Conservation (phyloP, 2,329 filamentous ascomycete genomes). For the Penicillium rolfsii region DNA sequence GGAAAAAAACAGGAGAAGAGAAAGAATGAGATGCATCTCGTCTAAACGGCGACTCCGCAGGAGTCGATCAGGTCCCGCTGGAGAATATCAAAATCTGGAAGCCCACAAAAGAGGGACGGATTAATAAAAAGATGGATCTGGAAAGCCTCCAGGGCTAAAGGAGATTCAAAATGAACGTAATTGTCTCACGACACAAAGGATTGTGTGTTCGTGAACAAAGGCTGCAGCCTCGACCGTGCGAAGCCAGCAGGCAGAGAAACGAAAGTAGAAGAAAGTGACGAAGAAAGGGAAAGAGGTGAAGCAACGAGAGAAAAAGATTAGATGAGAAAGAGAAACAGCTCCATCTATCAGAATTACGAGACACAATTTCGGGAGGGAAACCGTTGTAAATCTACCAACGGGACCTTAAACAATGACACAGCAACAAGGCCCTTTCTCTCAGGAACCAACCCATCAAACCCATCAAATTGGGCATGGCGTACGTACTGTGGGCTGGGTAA, state of each 20-base stretch:
- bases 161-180: not conserved
- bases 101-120: not conserved
- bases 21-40: constrained; percentile 36
- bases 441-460: not conserved
- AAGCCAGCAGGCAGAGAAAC: constrained; percentile 15
- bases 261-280: constrained; percentile 19
- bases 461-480: not conserved
- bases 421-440: not conserved
- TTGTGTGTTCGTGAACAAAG: not conserved
- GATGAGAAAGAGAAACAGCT: constrained; percentile 11
- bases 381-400: constrained; percentile 23
- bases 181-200: constrained; percentile 4
- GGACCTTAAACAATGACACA: not conserved
- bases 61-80: not conserved
- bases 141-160: constrained; percentile 7
- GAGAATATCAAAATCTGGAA: not conserved
- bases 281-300: constrained; percentile 10
- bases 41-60: not conserved
- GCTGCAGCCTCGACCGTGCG: constrained; percentile 11
- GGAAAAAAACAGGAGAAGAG: constrained; percentile 34
- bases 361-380: constrained; percentile 4
- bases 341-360: constrained; percentile 21
- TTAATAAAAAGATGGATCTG: not conserved
- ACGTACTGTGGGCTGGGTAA: constrained; percentile 10
- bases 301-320: constrained; percentile 8